phyloP scores from a whole-genome alignment of 495 filamentous ascomycete genomes.

The Penicillium canariense region DNA sequence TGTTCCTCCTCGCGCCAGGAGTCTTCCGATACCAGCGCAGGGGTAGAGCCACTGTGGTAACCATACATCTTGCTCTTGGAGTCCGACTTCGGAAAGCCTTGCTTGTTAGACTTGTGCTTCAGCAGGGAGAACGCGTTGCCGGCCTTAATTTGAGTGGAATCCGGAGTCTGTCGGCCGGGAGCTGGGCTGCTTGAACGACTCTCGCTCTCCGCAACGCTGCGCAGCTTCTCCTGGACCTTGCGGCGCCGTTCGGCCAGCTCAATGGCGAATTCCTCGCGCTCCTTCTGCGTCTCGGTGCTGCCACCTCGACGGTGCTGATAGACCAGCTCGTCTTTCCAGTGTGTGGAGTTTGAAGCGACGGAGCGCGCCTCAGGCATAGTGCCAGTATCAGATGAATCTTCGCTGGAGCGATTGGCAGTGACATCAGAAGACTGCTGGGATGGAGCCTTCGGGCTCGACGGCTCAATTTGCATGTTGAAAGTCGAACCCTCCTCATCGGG shows the following conservation, averaged over 20 bases:
- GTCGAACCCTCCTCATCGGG: neutral
- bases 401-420: slow-evolving; percentile 15
- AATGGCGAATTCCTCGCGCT: slow-evolving; percentile 73
- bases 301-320: slow-evolving; percentile 48
- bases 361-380: slow-evolving; percentile 7
- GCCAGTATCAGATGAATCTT: slow-evolving; percentile 15
- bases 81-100: slow-evolving; percentile 56
- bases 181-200: slow-evolving; percentile 53
- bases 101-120: slow-evolving; percentile 63
- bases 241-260: slow-evolving; percentile 76
- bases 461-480: neutral
- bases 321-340: slow-evolving; percentile 35
- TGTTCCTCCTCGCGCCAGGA: slow-evolving; percentile 46
- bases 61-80: slow-evolving; percentile 73
- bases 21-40: slow-evolving; percentile 44
- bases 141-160: slow-evolving; percentile 34
- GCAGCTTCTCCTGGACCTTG: slow-evolving; percentile 78
- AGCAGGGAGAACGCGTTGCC: slow-evolving; percentile 67
- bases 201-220: slow-evolving; percentile 66
- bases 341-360: slow-evolving; percentile 25
- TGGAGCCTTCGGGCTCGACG: slow-evolving; percentile 7
- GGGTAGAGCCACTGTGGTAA: slow-evolving; percentile 55
- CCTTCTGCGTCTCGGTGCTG: slow-evolving; percentile 61
- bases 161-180: slow-evolving; percentile 47
- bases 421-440: slow-evolving; percentile 13